Evolutionary conservation across 208 protist species (phyloP).

Genomic region (Sergeia podlipaevii): DNA sequence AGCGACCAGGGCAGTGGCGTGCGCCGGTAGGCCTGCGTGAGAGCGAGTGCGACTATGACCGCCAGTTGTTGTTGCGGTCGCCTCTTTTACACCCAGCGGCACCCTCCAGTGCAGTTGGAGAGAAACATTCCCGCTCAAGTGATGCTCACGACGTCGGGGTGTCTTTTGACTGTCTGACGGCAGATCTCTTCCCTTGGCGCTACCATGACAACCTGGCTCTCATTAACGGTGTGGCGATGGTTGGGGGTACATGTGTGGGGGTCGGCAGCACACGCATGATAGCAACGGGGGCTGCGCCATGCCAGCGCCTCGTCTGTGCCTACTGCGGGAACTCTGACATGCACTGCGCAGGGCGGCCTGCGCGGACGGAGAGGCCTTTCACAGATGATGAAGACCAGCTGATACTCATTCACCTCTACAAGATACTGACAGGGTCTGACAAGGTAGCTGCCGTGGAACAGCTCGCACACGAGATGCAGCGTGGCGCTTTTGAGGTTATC

Average conservation of each 20-base stretch:
- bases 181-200: conserved; percentile 48
- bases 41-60: conserved; percentile 12
- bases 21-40: conserved; percentile 16
- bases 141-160: conserved; percentile 9
- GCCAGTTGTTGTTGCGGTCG: conserved; percentile 9
- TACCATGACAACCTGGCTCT: conserved; percentile 63
- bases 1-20: not conserved
- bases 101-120: not conserved
- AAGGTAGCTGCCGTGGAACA: conserved; percentile 65
- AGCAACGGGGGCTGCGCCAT: not conserved
- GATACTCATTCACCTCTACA: conserved; percentile 60
- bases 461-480: conserved; percentile 54
- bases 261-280: conserved; percentile 54
- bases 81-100: too few species aligned
- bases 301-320: conserved; percentile 18
- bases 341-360: conserved; percentile 43
- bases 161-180: conserved; percentile 28
- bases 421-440: conserved; percentile 54
- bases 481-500: conserved; percentile 65
- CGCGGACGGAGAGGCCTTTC: conserved; percentile 37
- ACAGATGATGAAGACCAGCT: conserved; percentile 63
- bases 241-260: conserved; percentile 62
- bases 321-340: conserved; percentile 56
- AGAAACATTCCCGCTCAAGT: not conserved
- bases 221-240: conserved; percentile 75